Evolutionary conservation across 2,329 filamentous ascomycete genomes (phyloP).

Genomic region (Apiospora malaysiana): DNA sequence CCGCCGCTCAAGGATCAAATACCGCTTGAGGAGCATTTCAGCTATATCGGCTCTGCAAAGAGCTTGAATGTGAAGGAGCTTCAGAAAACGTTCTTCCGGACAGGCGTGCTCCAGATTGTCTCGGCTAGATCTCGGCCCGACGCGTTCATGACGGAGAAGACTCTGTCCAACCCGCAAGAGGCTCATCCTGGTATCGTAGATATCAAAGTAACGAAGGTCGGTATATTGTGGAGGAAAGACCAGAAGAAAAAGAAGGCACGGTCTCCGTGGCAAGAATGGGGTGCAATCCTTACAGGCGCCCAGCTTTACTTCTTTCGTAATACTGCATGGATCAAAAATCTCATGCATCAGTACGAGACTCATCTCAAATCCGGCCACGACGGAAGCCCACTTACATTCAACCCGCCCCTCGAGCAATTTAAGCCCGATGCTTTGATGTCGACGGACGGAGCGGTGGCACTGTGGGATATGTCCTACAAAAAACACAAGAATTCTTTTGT

Average conservation of each 20-base stretch:
- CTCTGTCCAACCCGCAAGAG: constrained; percentile 82
- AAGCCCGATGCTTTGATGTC: constrained; percentile 94
- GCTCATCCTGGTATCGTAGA: constrained; percentile 93
- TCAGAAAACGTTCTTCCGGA: constrained; percentile 88
- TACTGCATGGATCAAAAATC: constrained; percentile 85
- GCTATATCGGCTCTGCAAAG: constrained; percentile 79
- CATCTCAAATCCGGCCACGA: constrained; percentile 80
- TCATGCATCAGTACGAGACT: constrained; percentile 86
- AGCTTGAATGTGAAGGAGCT: constrained; percentile 80
- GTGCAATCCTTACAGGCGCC: constrained; percentile 92
- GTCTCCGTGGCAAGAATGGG: constrained; percentile 99
- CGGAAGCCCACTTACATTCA: constrained; percentile 82
- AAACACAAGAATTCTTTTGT: constrained; percentile 96
- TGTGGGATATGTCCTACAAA: constrained; percentile 85
- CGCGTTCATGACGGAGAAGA: constrained; percentile 90
- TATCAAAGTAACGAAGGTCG: constrained; percentile 97
- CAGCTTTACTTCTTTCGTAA: constrained; percentile 98
- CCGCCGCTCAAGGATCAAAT: constrained; percentile 93
- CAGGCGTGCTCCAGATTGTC: constrained; percentile 91
- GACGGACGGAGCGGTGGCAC: constrained; percentile 87
- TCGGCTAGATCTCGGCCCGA: constrained; percentile 92
- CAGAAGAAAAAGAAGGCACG: constrained; percentile 90
- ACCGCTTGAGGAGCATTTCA: constrained; percentile 89
- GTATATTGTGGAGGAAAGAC: constrained; percentile 93
- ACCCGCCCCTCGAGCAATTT: constrained; percentile 87